These are phyloP conservation scores for Penicillium lagena DNA, from an alignment of 495 filamentous ascomycete species.

Conservation along the genomic window DNA sequence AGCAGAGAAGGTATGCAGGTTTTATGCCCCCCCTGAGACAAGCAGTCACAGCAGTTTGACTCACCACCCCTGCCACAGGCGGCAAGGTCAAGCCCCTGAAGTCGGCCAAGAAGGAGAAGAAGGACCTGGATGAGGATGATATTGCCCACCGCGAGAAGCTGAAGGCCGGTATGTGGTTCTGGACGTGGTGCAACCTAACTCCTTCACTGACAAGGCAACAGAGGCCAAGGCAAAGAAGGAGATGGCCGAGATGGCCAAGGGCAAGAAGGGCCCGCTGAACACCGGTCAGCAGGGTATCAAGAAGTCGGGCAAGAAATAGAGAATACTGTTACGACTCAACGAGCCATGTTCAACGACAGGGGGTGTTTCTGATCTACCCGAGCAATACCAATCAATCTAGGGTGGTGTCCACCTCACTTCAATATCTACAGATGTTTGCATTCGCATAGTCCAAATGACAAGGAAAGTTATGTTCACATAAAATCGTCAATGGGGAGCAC, in stretches of 20 bases:
- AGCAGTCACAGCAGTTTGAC: background rate
- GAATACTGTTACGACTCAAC: background rate
- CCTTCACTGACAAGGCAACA: slow-evolving; percentile 15
- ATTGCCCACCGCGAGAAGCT: slow-evolving; percentile 69
- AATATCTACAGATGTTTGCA: background rate
- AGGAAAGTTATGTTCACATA: background rate
- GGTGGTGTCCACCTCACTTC: background rate
- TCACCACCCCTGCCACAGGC: slow-evolving; percentile 38
- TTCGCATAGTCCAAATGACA: background rate
- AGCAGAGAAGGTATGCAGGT: slow-evolving; percentile 54
- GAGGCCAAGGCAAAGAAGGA: slow-evolving; percentile 76
- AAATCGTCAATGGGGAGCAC: background rate
- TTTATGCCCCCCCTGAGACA: background rate
- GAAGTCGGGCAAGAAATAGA: slow-evolving; percentile 84
- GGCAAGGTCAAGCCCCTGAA: slow-evolving; percentile 85
- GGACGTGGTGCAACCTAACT: background rate
- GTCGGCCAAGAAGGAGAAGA: slow-evolving; percentile 68
- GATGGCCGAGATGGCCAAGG: slow-evolving; percentile 56
- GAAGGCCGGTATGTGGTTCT: slow-evolving; percentile 52
- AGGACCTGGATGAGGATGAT: slow-evolving; percentile 73
- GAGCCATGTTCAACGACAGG: background rate
- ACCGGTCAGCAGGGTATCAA: slow-evolving; percentile 79
- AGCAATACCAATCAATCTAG: slow-evolving; percentile 20
- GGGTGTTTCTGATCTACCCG: slow-evolving; percentile 24
- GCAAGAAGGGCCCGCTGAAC: slow-evolving; percentile 58